Evolutionary conservation across 2,329 filamentous ascomycete genomes (phyloP).

Genomic region (Pseudogymnoascus sp.): DNA sequence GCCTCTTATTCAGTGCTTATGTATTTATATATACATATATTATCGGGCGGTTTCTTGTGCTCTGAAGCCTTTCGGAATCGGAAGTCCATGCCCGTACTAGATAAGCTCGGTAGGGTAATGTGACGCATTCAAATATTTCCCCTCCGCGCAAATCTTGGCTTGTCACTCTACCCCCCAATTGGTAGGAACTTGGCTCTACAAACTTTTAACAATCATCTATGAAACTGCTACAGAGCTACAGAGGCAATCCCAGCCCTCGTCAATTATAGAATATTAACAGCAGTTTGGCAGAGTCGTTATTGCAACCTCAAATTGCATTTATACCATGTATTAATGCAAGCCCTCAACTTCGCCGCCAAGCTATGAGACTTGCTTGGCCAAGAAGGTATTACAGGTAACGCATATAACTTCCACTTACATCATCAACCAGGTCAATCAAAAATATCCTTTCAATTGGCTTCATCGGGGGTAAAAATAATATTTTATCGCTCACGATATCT

Average conservation of each 20-base stretch:
- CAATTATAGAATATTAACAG: not conserved
- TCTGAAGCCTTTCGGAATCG: constrained; percentile 5
- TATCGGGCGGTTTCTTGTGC: not conserved
- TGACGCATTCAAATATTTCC: constrained; percentile 8
- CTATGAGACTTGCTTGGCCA: not conserved
- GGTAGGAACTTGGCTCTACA: not conserved
- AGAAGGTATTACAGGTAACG: not conserved
- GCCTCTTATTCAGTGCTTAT: not conserved
- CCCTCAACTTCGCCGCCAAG: not conserved
- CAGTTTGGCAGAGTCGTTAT: not conserved
- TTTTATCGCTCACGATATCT: not conserved
- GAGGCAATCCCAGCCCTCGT: not conserved
- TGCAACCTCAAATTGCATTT: not conserved
- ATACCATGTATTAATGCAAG: not conserved
- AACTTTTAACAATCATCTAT: not conserved
- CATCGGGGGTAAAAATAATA: not conserved
- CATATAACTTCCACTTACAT: not conserved
- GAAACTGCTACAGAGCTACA: not conserved
- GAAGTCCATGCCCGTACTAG: constrained; percentile 6
- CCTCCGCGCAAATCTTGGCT: constrained; percentile 3
- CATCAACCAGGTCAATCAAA: not conserved
- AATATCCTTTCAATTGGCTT: not conserved
- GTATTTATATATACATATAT: constrained; percentile 6
- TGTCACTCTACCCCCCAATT: constrained; percentile 3
- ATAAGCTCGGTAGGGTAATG: constrained; percentile 8